phyloP scores from a whole-genome alignment of 2,329 filamentous ascomycete genomes.

The Lachnellula cervina region DNA sequence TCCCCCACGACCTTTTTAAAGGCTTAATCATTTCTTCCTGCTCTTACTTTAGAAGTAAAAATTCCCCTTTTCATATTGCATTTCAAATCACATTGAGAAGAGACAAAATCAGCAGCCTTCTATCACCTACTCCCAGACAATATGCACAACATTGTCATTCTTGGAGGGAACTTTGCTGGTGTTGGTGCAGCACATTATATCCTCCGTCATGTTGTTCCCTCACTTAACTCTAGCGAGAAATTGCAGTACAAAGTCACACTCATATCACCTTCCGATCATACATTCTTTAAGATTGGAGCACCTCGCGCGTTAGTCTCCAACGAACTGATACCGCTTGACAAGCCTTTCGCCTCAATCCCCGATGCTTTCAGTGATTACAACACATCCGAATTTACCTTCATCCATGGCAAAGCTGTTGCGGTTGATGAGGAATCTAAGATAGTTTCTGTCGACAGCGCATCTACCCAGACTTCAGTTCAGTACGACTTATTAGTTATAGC shows the following conservation, averaged over 20 bases:
- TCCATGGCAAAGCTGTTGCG: slow-evolving; percentile 44
- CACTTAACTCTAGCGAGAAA: slow-evolving; percentile 28
- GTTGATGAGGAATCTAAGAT: slow-evolving; percentile 36
- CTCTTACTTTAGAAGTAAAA: no score
- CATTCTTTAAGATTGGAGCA: slow-evolving; percentile 25
- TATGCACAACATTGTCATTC: slow-evolving; percentile 37
- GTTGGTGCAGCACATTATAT: slow-evolving; percentile 46
- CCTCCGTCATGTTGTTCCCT: slow-evolving; percentile 45
- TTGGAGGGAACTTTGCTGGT: slow-evolving; percentile 49
- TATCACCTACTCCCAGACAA: neutral
- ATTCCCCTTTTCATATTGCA: neutral
- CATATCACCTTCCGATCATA: neutral
- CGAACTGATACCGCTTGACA: slow-evolving; percentile 40
- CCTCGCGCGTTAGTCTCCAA: slow-evolving; percentile 49
- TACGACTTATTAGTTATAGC: slow-evolving; percentile 39
- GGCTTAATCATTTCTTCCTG: no score
- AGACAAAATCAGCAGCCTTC: no score
- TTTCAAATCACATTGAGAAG: neutral
- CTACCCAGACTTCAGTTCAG: slow-evolving; percentile 26
- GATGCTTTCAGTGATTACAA: slow-evolving; percentile 47
- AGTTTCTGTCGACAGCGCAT: slow-evolving; percentile 36
- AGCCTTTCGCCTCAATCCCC: slow-evolving; percentile 45
- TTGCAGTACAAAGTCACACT: neutral
- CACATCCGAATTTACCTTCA: slow-evolving; percentile 42
- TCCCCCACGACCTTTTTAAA: no score